phyloP scores from a whole-genome alignment of 371 early-diverging fungal species.

The Mucor saturninus region DNA sequence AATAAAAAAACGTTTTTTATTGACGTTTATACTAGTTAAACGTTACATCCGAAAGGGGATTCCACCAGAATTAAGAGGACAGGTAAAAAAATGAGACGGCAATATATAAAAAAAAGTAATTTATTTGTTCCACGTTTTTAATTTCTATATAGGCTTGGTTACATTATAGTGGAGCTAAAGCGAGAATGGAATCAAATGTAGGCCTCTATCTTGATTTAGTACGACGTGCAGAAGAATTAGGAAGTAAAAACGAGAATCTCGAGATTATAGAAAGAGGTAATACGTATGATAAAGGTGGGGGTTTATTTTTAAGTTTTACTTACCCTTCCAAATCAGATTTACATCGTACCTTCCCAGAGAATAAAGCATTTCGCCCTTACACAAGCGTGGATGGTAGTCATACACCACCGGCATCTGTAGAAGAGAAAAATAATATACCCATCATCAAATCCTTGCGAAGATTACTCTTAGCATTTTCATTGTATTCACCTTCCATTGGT shows the following conservation, averaged over 20 bases:
- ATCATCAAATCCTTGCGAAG: conserved; percentile 71
- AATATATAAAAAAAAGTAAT: not conserved
- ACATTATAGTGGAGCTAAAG: conserved; percentile 81
- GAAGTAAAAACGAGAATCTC: conserved; percentile 65
- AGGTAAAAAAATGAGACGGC: conserved; percentile 45
- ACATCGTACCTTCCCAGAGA: conserved; percentile 86
- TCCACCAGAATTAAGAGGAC: conserved; percentile 74
- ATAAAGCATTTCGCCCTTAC: conserved; percentile 57
- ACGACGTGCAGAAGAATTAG: conserved; percentile 55
- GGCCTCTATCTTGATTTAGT: conserved; percentile 65
- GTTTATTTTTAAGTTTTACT: no score
- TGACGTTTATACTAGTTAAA: conserved; percentile 57
- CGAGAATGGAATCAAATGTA: conserved; percentile 62
- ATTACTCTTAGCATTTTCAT: conserved; percentile 72
- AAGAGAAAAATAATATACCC: conserved; percentile 49
- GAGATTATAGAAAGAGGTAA: conserved; percentile 75
- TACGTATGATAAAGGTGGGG: not conserved
- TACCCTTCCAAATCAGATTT: conserved; percentile 49
- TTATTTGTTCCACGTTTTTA: not conserved
- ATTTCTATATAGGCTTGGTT: conserved; percentile 69
- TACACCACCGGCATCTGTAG: conserved; percentile 26
- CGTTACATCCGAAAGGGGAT: conserved; percentile 86
- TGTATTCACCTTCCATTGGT: conserved; percentile 74
- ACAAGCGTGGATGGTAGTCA: conserved; percentile 4
- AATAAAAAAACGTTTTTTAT: not conserved